Base-by-base conservation (phyloP, 2,329 filamentous ascomycete species). In the Diaporthe sp. region DNA sequence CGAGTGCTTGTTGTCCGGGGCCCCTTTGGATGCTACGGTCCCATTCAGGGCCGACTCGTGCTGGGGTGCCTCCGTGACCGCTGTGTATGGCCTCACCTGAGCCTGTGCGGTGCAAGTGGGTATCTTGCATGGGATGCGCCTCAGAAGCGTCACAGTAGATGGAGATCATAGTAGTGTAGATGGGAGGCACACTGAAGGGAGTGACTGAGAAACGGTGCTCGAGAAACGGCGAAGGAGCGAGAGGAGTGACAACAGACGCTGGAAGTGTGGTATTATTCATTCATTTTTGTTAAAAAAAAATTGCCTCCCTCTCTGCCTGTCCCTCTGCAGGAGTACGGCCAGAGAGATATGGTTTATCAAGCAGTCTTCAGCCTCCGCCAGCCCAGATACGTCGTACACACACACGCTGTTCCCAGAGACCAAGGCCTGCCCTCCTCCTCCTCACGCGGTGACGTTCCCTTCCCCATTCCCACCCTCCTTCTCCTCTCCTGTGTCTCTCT, bases 281-380 rank as follows among this genome's bases (percentile, higher is more conserved):
- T 54, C 64, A 54, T 68, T 54, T 54, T 40, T 38, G 25, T 30
- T 25, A 15, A 68, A 9, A 15, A 68, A 9, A 22, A 12, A 38
- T 40, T 40, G 35, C 57, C 57, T 28, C 64, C 30, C 45, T 38
- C 61, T 35, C 45, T 68, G 64, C 50, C 64, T 54, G 64, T 22
- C 47, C 30, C 30, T 38, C 30, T 40, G 64, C 47, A 25, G 19
- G 60, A 64, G n/a, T 54, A 22, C 30, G 33, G 64, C 25, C n/a
- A 54, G 64, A 68, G 33, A 38, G 8, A 25, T 52, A 40, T 19
- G n/a, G 15, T 54, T 68, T 54, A 68, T 68, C 64, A 68, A 68
- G 50, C 64, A 68, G 64, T 45, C 47, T 54, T 35, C 64, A 68
- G 64, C 64, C 64, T 40, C 47, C 64, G 60, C 64, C 64, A 68